Evolutionary conservation across 2,329 filamentous ascomycete genomes (phyloP).

Genomic region (Fusarium palustre): DNA sequence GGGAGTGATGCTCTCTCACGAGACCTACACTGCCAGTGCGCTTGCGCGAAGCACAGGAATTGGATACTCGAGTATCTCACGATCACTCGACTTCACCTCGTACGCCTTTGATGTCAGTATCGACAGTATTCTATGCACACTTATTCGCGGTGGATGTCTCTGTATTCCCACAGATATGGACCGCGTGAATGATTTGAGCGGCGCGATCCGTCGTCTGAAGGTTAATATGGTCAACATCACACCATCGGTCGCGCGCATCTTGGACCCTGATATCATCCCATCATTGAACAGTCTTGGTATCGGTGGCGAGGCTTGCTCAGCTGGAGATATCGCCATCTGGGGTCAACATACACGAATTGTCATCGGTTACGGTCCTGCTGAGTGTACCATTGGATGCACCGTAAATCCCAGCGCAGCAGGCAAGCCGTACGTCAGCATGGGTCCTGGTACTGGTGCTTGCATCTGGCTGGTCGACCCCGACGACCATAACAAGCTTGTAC

Average conservation of each 20-base stretch:
- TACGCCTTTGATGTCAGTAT: constrained; percentile 68
- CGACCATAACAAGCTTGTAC: constrained; percentile 59
- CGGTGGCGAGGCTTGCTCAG: constrained; percentile 65
- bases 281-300: constrained; percentile 61
- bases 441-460: constrained; percentile 59
- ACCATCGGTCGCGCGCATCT: constrained; percentile 61
- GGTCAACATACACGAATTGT: constrained; percentile 59
- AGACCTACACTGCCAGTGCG: constrained; percentile 59
- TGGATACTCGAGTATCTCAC: constrained; percentile 55
- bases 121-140: constrained; percentile 65
- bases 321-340: constrained; percentile 62
- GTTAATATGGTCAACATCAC: constrained; percentile 64
- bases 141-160: constrained; percentile 62
- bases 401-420: constrained; percentile 55
- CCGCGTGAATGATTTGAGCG: constrained; percentile 62
- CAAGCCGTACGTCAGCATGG: constrained; percentile 58
- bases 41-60: constrained; percentile 49
- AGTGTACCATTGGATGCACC: constrained; percentile 65
- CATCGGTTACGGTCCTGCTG: constrained; percentile 66
- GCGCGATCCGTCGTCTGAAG: constrained; percentile 57
- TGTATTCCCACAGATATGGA: constrained; percentile 67
- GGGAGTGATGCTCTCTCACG: constrained; percentile 67
- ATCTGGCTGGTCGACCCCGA: constrained; percentile 65
- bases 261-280: constrained; percentile 59
- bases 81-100: constrained; percentile 61